phyloP scores from a whole-genome alignment of 129 eudicot species.

The Tanacetum coccineum region DNA sequence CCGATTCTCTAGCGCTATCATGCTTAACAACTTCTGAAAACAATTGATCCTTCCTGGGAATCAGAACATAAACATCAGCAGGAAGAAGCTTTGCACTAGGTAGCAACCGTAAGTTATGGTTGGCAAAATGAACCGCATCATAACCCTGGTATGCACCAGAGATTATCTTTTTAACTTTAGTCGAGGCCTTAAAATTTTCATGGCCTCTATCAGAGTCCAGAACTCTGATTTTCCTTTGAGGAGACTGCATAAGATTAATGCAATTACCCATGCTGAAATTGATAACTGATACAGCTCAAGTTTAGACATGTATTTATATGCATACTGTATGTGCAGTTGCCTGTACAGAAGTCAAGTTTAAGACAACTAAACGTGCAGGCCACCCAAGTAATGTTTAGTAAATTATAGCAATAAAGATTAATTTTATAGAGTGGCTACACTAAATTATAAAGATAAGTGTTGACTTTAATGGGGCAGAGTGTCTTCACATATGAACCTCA shows the following conservation, averaged over 20 bases:
- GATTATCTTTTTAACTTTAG: constrained; percentile 22
- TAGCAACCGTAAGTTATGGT: constrained; percentile 15
- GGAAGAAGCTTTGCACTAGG: constrained; percentile 14
- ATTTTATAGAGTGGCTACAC: constrained; percentile 12
- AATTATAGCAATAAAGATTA: background rate
- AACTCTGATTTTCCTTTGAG: constrained; percentile 21
- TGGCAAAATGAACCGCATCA: constrained; percentile 15
- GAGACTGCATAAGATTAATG: constrained; percentile 24
- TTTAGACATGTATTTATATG: background rate
- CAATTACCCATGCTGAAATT: constrained; percentile 33
- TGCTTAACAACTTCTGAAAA: constrained; percentile 9
- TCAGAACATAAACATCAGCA: constrained; percentile 16
- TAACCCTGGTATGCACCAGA: constrained; percentile 11
- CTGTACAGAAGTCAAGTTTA: constrained; percentile 15
- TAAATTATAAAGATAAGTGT: constrained; percentile 13
- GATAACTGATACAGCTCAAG: constrained; percentile 2
- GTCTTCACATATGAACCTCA: constrained; percentile 12
- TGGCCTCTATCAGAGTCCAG: constrained; percentile 25
- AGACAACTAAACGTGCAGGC: constrained; percentile 33
- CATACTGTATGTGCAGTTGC: background rate
- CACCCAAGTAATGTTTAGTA: constrained; percentile 13
- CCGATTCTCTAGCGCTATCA: constrained; percentile 5
- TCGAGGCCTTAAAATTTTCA: constrained; percentile 25
- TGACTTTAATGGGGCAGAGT: constrained; percentile 14
- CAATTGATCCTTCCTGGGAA: constrained; percentile 6